Percentiles rank a stretch among this genome's conserved stretches.
phyloP scores from a whole-genome alignment of 352 stramenopile species.

The Pythium aquatile region DNA sequence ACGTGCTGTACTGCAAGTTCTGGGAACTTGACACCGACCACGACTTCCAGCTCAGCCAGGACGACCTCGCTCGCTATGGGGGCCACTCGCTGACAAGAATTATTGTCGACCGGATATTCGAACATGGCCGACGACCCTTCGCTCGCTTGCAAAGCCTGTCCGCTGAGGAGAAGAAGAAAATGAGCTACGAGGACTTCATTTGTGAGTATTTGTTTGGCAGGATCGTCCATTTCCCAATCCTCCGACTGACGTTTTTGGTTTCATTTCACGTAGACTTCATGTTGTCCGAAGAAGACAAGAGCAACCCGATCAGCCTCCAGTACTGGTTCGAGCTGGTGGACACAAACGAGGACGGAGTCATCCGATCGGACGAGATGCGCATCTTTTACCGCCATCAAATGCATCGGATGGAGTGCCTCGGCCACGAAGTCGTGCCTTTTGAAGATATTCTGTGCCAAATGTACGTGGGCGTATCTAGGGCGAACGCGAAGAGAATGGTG shows the following conservation, averaged over 20 bases:
- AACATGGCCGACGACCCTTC: conserved; percentile 77
- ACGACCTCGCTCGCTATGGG: conserved; percentile 84
- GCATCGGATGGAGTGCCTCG: conserved; percentile 97
- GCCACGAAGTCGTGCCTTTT: conserved; percentile 97
- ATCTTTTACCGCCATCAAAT: conserved; percentile 94
- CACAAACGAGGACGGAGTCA: conserved; percentile 96
- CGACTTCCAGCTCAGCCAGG: conserved; percentile 80
- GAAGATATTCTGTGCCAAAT: conserved; percentile 99
- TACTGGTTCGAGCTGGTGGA: conserved; percentile 99
- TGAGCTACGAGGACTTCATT: conserved; percentile 92
- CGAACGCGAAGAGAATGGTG: conserved; percentile 24
- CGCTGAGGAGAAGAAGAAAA: conserved; percentile 83
- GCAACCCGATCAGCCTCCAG: conserved; percentile 92
- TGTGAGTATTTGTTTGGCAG: conserved; percentile 41
- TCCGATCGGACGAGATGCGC: conserved; percentile 96
- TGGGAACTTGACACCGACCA: conserved; percentile 98
- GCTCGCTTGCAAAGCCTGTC: conserved; percentile 75
- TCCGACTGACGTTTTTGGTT: not conserved
- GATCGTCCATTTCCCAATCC: not conserved
- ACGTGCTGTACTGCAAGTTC: conserved; percentile 99
- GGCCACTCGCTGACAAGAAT: conserved; percentile 81
- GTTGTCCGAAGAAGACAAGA: conserved; percentile 98
- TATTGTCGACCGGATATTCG: conserved; percentile 88
- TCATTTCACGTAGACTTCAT: conserved; percentile 91
- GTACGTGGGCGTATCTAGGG: conserved; percentile 35